phyloP scores from a whole-genome alignment of 2,329 filamentous ascomycete species.

The Pseudocercospora pini-densiflorae region DNA sequence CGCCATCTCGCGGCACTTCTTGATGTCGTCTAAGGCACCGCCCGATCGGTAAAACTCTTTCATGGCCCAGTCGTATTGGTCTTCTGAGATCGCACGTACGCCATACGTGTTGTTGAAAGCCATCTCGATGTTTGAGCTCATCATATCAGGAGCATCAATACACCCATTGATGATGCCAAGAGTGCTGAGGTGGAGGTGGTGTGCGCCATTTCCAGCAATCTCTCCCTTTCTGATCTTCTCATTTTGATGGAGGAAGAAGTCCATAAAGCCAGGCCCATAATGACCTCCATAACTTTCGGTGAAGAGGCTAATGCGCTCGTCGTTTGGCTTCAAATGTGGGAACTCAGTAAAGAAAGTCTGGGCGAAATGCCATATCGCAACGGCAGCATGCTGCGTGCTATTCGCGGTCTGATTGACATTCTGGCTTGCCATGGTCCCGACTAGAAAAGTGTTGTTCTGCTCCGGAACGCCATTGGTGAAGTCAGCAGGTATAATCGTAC shows the following conservation, averaged over 20 bases:
- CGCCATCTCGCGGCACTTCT: slow-evolving; percentile 56
- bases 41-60: slow-evolving; percentile 52
- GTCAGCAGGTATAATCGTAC: slow-evolving; percentile 27
- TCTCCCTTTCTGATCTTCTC: slow-evolving; percentile 56
- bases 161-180: slow-evolving; percentile 63
- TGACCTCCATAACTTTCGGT: slow-evolving; percentile 73
- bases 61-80: slow-evolving; percentile 42
- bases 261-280: slow-evolving; percentile 54
- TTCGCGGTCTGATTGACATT: slow-evolving; percentile 42
- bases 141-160: slow-evolving; percentile 56
- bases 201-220: slow-evolving; percentile 46
- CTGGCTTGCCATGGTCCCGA: slow-evolving; percentile 65
- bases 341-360: slow-evolving; percentile 55
- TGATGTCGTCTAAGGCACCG: slow-evolving; percentile 60
- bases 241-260: slow-evolving; percentile 64
- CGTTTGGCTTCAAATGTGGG: slow-evolving; percentile 48
- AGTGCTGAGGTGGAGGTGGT: slow-evolving; percentile 52
- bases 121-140: slow-evolving; percentile 34
- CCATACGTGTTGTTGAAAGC: slow-evolving; percentile 65
- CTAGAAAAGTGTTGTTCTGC: slow-evolving; percentile 37
- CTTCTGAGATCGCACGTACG: slow-evolving; percentile 57
- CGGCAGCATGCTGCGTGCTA: slow-evolving; percentile 38
- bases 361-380: slow-evolving; percentile 66
- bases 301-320: slow-evolving; percentile 63
- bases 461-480: slow-evolving; percentile 44